These are phyloP conservation scores for Cucumis sativus DNA, from an alignment of 306 rosid genomes.

Conservation along the genomic window Cucumber_9930_V3 NC_026657.2:30021001-30021500, in stretches of 20 bases:
- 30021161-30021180: not conserved
- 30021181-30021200: not conserved
- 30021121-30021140: not conserved
- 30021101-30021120: not conserved
- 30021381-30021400: not conserved
- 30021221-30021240: conserved; percentile 4
- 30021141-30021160: not conserved
- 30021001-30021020: too few relatives aligned
- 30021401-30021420: not conserved
- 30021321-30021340: not conserved
- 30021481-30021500: not conserved
- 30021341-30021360: too few relatives aligned
- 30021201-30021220: not conserved
- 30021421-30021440: not conserved
- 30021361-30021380: too few relatives aligned
- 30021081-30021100: not conserved
- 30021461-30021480: not conserved
- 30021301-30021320: too few relatives aligned
- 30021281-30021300: not conserved
- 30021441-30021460: not conserved
- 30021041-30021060: not conserved
- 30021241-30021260: not conserved
- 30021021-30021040: too few relatives aligned
- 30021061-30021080: not conserved
- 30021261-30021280: not conserved